These are phyloP conservation scores for Syzygium oleosum DNA, from an alignment of 345 rosid genomes.

Conservation along the genomic window DNA sequence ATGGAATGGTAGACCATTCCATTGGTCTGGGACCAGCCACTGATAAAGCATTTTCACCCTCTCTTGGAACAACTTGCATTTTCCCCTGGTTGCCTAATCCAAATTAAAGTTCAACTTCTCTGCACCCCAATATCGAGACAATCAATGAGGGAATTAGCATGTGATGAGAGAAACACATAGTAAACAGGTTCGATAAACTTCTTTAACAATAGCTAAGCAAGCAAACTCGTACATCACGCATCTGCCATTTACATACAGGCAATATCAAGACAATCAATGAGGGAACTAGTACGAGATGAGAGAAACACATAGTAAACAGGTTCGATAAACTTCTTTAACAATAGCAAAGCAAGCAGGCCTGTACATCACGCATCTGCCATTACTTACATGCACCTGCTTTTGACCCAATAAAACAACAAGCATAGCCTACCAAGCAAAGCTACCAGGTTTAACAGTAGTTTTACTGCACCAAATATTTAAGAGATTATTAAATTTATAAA, in stretches of 20 bases:
- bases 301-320: neutral
- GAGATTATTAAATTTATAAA: neutral
- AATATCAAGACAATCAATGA: neutral
- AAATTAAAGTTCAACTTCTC: neutral
- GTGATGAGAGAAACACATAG: neutral
- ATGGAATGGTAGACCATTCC: conserved; percentile 79
- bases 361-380: neutral
- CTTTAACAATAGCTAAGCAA: neutral
- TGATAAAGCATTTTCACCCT: conserved; percentile 54
- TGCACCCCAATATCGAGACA: neutral
- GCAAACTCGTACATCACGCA: neutral
- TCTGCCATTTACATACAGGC: too few relatives aligned
- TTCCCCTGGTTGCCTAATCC: neutral
- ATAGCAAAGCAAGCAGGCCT: neutral
- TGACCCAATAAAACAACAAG: neutral
- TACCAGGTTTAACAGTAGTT: neutral
- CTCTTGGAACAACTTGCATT: conserved; percentile 51
- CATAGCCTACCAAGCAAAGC: neutral
- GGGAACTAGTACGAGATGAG: neutral
- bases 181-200: neutral
- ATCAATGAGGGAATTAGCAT: neutral
- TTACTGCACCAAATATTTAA: neutral
- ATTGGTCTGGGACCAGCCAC: conserved; percentile 72
- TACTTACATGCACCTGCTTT: neutral
- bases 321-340: neutral